Base-by-base conservation (phyloP, 1,284 basidiomycete species). In the Trichosporon sp. region DNA sequence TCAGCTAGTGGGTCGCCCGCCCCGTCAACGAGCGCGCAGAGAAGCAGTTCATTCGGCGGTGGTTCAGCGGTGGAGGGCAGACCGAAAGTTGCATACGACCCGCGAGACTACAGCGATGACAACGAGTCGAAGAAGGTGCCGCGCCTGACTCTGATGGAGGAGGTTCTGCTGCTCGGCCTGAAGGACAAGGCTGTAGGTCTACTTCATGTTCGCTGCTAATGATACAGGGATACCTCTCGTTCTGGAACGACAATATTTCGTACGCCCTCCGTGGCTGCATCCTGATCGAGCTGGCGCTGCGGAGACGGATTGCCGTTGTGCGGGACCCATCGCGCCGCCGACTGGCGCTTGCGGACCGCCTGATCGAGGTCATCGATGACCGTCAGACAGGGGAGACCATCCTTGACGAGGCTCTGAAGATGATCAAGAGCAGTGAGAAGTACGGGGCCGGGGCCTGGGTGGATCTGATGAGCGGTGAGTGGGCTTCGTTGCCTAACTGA, bases 161-260 rank as follows among this genome's bases (percentile, higher is more conserved):
- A 99, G 84, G 90, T 99, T 18, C 84, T 99, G 67, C 83, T 99
- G 67, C 85, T 99, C 15, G 96, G 97, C 1, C 85, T 95, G 29
- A 92, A 95, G 78, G 93, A 96, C 75, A 94, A 96, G 81, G 95
- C 95, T 86, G 92, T 90, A 68, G 63, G 83, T 78, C 18, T 93
- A 12, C 42, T 62, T n/a, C 21, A n/a, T 31, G 35, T n/a, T 13
- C 9, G 42, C 21, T 18, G 35, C 38, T 42, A 3, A 65, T 64
- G 32, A 12, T 42, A 1, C 75, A 94, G 91, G 93, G 93, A 53
- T 95, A 95, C 81, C 88, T 96, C 21, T 95, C 93, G 0, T 96
- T 97, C 82, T 96, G 93, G 94, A 98, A 98, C 82, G 95, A 98
- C 85, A 97, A 96, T 84, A 98, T 97, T 74, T 96, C 93, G 0